Percentiles rank a stretch among this genome's conserved stretches.
Conservation (phyloP, 768 basidiomycete genomes). For the Gymnopilus junonius region DNA sequence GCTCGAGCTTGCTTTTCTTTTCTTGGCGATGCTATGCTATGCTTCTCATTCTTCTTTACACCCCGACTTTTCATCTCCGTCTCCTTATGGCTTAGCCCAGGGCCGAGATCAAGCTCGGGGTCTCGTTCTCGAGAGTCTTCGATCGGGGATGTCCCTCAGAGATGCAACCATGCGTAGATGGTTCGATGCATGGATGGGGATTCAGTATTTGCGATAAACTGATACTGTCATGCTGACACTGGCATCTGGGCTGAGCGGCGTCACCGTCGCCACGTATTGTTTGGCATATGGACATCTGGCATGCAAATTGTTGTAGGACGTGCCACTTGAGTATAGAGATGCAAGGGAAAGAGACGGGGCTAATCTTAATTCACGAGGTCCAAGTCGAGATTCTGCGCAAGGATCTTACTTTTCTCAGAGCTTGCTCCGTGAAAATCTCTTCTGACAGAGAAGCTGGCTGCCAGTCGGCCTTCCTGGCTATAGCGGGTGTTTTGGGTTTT, state of each 20-base stretch:
- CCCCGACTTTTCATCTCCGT: background rate
- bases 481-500: background rate
- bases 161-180: no score
- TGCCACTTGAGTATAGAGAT: background rate
- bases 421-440: slow-evolving; percentile 16
- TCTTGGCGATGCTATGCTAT: no score
- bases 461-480: background rate
- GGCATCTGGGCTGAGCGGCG: background rate
- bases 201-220: no score
- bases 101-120: background rate
- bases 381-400: slow-evolving; percentile 16
- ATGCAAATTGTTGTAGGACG: background rate
- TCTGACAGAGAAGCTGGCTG: background rate
- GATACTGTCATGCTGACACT: no score
- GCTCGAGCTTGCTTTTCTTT: background rate
- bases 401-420: background rate
- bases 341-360: slow-evolving; percentile 21
- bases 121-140: background rate
- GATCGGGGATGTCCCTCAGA: no score
- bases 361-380: slow-evolving; percentile 22
- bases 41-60: background rate
- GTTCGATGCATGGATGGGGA: no score
- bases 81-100: background rate
- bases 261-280: background rate
- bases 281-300: background rate